A percentile compares a stretch with the other conserved stretches of the same genome.
Evolutionary conservation across 2,329 filamentous ascomycete species (phyloP).

Genomic region (Arachnopeziza araneosa): DNA sequence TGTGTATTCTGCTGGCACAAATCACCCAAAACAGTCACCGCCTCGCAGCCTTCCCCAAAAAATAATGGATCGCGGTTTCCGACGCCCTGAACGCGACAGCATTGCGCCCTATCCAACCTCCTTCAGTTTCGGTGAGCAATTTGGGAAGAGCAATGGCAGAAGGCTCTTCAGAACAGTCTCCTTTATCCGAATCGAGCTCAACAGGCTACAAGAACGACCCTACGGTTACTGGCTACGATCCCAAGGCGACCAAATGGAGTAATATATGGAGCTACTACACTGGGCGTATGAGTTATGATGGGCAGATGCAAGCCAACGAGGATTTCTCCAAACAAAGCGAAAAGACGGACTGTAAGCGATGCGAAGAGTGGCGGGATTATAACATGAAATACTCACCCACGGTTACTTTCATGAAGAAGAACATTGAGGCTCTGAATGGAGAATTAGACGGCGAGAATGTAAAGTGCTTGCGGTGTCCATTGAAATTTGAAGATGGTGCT

Average conservation of each 20-base stretch:
- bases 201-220: conserved; percentile 47
- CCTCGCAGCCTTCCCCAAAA: conserved; percentile 1
- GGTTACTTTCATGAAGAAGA: conserved; percentile 79
- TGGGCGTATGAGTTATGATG: conserved; percentile 63
- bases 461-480: conserved; percentile 71
- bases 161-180: conserved; percentile 1
- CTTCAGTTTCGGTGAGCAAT: not conserved
- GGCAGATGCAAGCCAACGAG: conserved; percentile 70
- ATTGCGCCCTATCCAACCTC: not conserved
- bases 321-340: conserved; percentile 72
- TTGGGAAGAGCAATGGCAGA: not conserved
- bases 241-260: conserved; percentile 57
- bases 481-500: conserved; percentile 39
- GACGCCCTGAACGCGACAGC: not conserved
- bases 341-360: conserved; percentile 70
- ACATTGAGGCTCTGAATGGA: conserved; percentile 74
- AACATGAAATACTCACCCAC: conserved; percentile 79
- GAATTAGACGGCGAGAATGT: conserved; percentile 70
- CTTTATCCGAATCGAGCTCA: conserved; percentile 8
- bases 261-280: conserved; percentile 83
- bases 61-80: not conserved
- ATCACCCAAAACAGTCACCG: conserved; percentile 8
- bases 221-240: conserved; percentile 57
- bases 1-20: not conserved
- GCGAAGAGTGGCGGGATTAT: conserved; percentile 78